Conservation (phyloP, 805 yeast genomes). For the Kodamaea laetipori region DNA sequence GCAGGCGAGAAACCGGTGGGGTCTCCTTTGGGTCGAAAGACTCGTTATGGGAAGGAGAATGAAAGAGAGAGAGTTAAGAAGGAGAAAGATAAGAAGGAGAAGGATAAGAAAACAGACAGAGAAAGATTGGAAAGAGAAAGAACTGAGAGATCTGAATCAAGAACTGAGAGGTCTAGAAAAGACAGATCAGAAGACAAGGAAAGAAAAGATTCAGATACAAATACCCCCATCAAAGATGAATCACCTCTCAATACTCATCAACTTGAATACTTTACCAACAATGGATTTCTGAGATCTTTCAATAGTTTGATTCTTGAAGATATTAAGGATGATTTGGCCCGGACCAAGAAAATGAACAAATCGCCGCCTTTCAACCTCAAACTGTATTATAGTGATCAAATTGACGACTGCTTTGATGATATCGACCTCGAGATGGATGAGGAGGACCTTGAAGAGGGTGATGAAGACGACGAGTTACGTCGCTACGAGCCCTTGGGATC, state of each 20-base stretch:
- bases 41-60: too few species aligned
- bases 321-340: constrained; percentile 24
- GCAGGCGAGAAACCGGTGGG: too few species aligned
- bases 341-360: constrained; percentile 33
- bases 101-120: too few species aligned
- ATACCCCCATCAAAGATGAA: too few species aligned
- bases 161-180: too few species aligned
- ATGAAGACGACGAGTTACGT: constrained; percentile 11
- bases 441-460: constrained; percentile 13
- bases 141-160: too few species aligned
- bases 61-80: too few species aligned
- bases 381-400: constrained; percentile 21
- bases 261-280: constrained; percentile 40
- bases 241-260: constrained; percentile 7
- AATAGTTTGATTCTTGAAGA: constrained; percentile 45
- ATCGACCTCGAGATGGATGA: constrained; percentile 17
- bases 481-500: constrained; percentile 5
- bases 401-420: constrained; percentile 23
- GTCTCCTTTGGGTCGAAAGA: too few species aligned
- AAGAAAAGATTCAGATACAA: too few species aligned
- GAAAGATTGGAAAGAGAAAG: too few species aligned
- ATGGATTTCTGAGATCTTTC: constrained; percentile 44
- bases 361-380: constrained; percentile 46
- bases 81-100: too few species aligned
- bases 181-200: too few species aligned